Evolutionary conservation across 257 asterid species (phyloP), one percentile per base, ranked within the genome.

Genomic region (Ilex asprella): DNA sequence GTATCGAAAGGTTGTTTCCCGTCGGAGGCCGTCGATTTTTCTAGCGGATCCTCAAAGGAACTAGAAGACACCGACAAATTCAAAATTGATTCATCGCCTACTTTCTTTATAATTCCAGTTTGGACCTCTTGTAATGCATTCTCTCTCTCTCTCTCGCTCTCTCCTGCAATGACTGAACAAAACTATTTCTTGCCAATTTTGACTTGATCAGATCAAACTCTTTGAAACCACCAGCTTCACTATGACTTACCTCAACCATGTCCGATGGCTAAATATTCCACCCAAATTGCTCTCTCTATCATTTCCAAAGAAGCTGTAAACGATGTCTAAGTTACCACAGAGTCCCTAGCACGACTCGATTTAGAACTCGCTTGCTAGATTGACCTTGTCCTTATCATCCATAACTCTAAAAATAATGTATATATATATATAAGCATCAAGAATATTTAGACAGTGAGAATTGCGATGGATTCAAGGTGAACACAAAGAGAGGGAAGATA

Each of bases 31-130:
- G 85, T 71, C n/a, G 89, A 82, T 65, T 79, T 84, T 76, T 84
- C 93, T 62, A 79, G 77, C 59, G 43, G 81, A 64, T 86, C 94
- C 65, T 84, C 95, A 3, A 91, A 84, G n/a, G 93, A 89, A 70
- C 91, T 86, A 0, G 93, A 77, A n/a, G 95, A 78, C 27, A 76
- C 51, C 71, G 82, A 61, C 61, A 65, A 81, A 27, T 72, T 75
- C 39, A 71, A 56, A 12, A 67, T 71, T 43, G 75, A 62, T 53
- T 68, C 72, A 56, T 76, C 64, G 5, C 46, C 75, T 21, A 56
- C 53, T 13, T 43, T 47, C 13, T 57, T 64, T 14, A 60, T 76
- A 43, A 47, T 60, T 2, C 54, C 41, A 7, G 7, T 7, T 3
- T 35, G 41, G 3, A 35, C 81, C 53, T 49, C 56, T 56, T 69